Percentiles rank a stretch among this genome's conserved stretches.
Evolutionary conservation across 805 yeast species (phyloP).

Genomic region (Zygosaccharomyces siamensis): DNA sequence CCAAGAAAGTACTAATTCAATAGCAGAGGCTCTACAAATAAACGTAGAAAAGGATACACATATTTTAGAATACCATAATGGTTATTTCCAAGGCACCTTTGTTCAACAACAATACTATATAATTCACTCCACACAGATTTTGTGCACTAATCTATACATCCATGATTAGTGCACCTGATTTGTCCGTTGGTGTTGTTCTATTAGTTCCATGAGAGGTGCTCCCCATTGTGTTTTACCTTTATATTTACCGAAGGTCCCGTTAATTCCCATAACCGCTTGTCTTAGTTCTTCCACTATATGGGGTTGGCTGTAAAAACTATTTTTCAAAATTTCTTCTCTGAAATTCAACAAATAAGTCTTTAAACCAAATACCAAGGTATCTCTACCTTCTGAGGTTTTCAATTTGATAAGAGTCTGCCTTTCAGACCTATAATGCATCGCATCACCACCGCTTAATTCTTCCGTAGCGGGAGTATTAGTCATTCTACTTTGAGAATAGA

Average conservation of each 20-base stretch:
- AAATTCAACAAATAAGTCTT: conserved; percentile 45
- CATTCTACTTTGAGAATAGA: conserved; percentile 34
- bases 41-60: too few relatives aligned
- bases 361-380: conserved; percentile 40
- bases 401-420: conserved; percentile 50
- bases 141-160: background rate
- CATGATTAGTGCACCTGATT: background rate
- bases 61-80: too few relatives aligned
- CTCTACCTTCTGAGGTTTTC: conserved; percentile 44
- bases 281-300: conserved; percentile 47
- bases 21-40: too few relatives aligned
- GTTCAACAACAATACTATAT: too few relatives aligned
- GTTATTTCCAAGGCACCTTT: too few relatives aligned
- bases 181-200: conserved; percentile 9
- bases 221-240: conserved; percentile 69
- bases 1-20: too few relatives aligned
- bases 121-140: too few relatives aligned
- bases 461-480: conserved; percentile 37
- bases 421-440: conserved; percentile 53
- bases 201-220: conserved; percentile 43
- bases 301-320: conserved; percentile 45
- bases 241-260: conserved; percentile 53
- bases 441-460: conserved; percentile 35
- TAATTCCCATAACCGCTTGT: conserved; percentile 61
- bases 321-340: conserved; percentile 28